Conservation (phyloP, 441 rosid genomes). For the Cnidoscolus chayamansa region DNA sequence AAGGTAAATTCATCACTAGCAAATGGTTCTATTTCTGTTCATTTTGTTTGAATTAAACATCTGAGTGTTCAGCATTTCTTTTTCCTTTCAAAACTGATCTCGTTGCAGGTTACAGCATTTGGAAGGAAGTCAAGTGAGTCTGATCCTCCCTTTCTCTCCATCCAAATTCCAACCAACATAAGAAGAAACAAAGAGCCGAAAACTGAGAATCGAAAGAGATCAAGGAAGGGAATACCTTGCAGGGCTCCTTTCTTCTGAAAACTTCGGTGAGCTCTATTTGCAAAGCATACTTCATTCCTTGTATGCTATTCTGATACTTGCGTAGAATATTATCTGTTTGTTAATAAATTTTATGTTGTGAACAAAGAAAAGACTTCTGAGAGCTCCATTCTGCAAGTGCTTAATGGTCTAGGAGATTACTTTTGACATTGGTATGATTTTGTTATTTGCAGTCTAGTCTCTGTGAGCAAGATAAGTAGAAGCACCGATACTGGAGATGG, state of each 20-base stretch:
- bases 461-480: not conserved
- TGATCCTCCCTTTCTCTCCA: constrained; percentile 14
- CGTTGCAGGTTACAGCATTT: constrained; percentile 16
- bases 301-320: too few relatives aligned
- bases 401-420: not conserved
- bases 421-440: not conserved
- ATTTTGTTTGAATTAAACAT: too few relatives aligned
- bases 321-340: too few relatives aligned
- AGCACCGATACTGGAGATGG: not conserved
- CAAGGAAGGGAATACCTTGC: not conserved
- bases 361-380: not conserved
- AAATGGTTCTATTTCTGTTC: too few relatives aligned
- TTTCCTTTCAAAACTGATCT: not conserved
- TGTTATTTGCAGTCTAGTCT: not conserved
- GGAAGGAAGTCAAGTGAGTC: not conserved
- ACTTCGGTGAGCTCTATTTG: not conserved
- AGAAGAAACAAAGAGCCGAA: constrained; percentile 8
- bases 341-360: too few relatives aligned
- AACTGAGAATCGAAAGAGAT: not conserved
- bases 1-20: constrained; percentile 22
- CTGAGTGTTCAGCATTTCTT: too few relatives aligned
- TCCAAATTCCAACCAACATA: not conserved
- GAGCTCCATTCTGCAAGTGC: too few relatives aligned
- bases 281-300: too few relatives aligned
- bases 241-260: constrained; percentile 16